Evolutionary conservation across 2,329 filamentous ascomycete genomes (phyloP).

Genomic region (Xylariomycetidae sp.): DNA sequence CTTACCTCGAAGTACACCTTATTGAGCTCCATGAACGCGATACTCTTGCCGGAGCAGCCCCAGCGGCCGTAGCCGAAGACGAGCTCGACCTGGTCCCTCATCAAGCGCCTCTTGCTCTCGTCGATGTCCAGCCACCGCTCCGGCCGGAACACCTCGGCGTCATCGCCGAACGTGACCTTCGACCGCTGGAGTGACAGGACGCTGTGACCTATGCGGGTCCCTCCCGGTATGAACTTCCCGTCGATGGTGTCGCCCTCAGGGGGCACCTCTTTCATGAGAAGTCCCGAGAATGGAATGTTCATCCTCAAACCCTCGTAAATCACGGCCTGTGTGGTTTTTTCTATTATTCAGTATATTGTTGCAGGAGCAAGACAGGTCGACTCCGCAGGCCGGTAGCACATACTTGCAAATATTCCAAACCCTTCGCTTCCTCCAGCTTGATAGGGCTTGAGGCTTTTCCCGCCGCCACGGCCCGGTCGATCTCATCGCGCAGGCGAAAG

Average conservation of each 20-base stretch:
- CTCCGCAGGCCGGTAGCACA: not conserved
- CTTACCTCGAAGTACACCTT: constrained; percentile 38
- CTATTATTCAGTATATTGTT: not conserved
- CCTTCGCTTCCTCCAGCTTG: constrained; percentile 18
- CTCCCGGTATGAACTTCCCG: not conserved
- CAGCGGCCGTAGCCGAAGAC: constrained; percentile 36
- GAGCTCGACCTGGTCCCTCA: constrained; percentile 30
- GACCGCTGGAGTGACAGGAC: constrained; percentile 20
- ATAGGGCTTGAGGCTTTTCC: constrained; percentile 21
- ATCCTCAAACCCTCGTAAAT: constrained; percentile 34
- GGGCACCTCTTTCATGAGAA: constrained; percentile 25
- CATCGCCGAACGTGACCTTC: constrained; percentile 23
- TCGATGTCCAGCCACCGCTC: constrained; percentile 25
- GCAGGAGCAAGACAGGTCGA: too few relatives aligned
- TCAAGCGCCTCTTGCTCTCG: constrained; percentile 21
- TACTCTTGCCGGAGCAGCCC: constrained; percentile 35
- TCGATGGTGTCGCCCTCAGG: constrained; percentile 23
- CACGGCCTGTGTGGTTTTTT: constrained; percentile 16
- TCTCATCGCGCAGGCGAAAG: constrained; percentile 37
- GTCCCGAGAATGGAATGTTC: constrained; percentile 25
- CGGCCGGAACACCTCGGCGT: constrained; percentile 26
- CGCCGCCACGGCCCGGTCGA: constrained; percentile 31
- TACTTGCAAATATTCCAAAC: constrained; percentile 30
- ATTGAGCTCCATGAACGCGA: constrained; percentile 38
- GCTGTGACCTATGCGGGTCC: constrained; percentile 4